phyloP scores from a whole-genome alignment of 768 basidiomycete species.

The Leucocoprinus sp. region DNA sequence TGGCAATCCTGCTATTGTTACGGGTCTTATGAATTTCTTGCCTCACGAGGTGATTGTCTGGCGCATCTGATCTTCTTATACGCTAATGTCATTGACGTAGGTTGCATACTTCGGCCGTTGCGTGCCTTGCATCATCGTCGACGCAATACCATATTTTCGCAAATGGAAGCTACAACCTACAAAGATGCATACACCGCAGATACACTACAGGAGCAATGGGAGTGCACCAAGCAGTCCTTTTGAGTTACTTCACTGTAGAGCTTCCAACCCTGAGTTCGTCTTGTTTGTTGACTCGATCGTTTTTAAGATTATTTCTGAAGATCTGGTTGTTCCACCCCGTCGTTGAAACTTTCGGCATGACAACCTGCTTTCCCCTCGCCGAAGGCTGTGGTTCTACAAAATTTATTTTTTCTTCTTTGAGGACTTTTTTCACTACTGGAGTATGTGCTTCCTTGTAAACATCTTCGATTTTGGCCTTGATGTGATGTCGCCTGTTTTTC shows the following conservation, averaged over 20 bases:
- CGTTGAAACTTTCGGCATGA: constrained; percentile 82
- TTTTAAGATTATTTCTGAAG: constrained; percentile 35
- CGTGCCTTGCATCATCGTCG: constrained; percentile 93
- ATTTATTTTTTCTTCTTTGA: constrained; percentile 92
- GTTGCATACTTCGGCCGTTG: constrained; percentile 95
- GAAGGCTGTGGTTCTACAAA: constrained; percentile 63
- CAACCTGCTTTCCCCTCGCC: constrained; percentile 82
- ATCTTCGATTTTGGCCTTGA: background rate
- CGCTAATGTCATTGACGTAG: constrained; percentile 32
- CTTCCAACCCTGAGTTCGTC: constrained; percentile 62
- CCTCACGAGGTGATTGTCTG: constrained; percentile 81
- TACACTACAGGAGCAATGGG: constrained; percentile 94
- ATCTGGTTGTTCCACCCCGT: constrained; percentile 91
- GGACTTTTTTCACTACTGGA: constrained; percentile 90
- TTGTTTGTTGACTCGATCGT: background rate
- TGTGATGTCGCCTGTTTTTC: background rate
- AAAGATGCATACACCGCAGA: constrained; percentile 71
- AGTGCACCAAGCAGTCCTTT: constrained; percentile 88
- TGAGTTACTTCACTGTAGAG: constrained; percentile 94
- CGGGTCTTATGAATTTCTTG: constrained; percentile 86
- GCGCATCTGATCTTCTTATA: background rate
- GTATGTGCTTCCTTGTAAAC: constrained; percentile 34
- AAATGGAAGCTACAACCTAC: constrained; percentile 89
- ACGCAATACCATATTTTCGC: constrained; percentile 87
- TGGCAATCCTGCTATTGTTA: constrained; percentile 86